phyloP scores from a whole-genome alignment of 169 alveolate species.

The Cardiosporidium cionae region DNA sequence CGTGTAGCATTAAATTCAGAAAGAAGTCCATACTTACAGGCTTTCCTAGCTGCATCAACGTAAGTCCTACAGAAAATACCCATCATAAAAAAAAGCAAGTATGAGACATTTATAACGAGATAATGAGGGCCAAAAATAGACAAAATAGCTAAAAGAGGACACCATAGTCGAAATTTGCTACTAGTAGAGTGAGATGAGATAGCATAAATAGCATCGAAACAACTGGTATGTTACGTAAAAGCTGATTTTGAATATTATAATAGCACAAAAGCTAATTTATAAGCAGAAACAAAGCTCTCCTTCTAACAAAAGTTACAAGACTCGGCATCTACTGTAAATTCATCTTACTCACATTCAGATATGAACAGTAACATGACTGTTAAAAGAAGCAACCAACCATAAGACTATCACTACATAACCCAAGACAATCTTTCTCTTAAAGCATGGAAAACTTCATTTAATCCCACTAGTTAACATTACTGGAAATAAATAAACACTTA shows the following conservation, averaged over 20 bases:
- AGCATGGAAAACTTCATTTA: background rate
- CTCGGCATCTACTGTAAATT: too few relatives aligned
- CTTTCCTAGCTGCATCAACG: conserved; percentile 68
- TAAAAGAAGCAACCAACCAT: too few relatives aligned
- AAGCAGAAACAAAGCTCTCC: too few relatives aligned
- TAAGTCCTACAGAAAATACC: conserved; percentile 41
- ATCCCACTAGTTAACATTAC: background rate
- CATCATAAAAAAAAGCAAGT: background rate
- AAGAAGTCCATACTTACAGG: conserved; percentile 58
- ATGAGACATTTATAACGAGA: background rate
- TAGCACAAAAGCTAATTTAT: too few relatives aligned
- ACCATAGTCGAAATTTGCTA: background rate
- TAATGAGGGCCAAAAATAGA: background rate
- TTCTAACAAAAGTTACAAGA: too few relatives aligned
- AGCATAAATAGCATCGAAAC: background rate
- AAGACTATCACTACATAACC: too few relatives aligned
- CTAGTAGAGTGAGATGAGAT: background rate
- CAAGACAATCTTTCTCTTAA: background rate
- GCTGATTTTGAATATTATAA: background rate
- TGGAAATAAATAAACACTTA: background rate
- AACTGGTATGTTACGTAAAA: background rate
- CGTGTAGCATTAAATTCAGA: conserved; percentile 55
- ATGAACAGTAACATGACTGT: background rate
- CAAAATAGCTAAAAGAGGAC: background rate
- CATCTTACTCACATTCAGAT: too few relatives aligned